These are phyloP conservation scores for Eutypa lata DNA, from an alignment of 2,329 filamentous ascomycete species.

Conservation along the genomic window DNA sequence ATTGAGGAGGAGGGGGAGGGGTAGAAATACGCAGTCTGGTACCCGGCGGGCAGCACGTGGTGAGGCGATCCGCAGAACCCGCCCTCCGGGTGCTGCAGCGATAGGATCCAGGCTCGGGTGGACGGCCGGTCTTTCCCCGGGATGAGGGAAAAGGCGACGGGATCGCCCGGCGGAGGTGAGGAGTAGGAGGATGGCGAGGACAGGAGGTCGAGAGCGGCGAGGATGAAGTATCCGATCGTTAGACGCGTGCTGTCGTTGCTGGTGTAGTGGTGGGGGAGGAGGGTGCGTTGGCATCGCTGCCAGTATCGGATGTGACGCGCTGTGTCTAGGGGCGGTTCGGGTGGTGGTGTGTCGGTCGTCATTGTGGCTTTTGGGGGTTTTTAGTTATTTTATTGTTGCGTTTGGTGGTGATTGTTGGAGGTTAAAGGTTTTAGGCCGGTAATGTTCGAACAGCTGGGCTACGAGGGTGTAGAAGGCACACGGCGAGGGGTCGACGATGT, in stretches of 20 bases:
- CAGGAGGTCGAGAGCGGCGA: constrained; percentile 82
- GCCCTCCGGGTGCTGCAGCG: constrained; percentile 78
- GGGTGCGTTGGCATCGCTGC: constrained; percentile 78
- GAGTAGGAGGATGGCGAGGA: constrained; percentile 55
- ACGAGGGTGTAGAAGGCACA: too few relatives aligned
- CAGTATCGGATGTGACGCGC: constrained; percentile 84
- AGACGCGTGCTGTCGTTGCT: constrained; percentile 88
- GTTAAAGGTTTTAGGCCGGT: too few relatives aligned
- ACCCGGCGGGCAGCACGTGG: constrained; percentile 44
- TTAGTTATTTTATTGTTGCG: too few relatives aligned
- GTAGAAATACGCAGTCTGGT: constrained; percentile 19
- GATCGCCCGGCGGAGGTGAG: constrained; percentile 36
- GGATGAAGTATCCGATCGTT: constrained; percentile 83
- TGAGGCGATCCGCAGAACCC: constrained; percentile 87
- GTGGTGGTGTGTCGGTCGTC: constrained; percentile 13
- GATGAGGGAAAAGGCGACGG: constrained; percentile 56
- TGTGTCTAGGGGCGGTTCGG: constrained; percentile 45
- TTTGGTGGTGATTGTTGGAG: too few relatives aligned
- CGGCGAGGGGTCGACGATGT: too few relatives aligned
- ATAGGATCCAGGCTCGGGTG: constrained; percentile 75
- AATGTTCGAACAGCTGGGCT: too few relatives aligned
- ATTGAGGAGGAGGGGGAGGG: too few relatives aligned
- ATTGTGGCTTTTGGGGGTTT: background rate
- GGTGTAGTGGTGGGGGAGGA: constrained; percentile 80
- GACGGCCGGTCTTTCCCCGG: constrained; percentile 38